Evolutionary conservation across 352 stramenopile genomes (phyloP), one percentile per base, ranked within the genome.

Genomic region (Pythium aquatile): DNA sequence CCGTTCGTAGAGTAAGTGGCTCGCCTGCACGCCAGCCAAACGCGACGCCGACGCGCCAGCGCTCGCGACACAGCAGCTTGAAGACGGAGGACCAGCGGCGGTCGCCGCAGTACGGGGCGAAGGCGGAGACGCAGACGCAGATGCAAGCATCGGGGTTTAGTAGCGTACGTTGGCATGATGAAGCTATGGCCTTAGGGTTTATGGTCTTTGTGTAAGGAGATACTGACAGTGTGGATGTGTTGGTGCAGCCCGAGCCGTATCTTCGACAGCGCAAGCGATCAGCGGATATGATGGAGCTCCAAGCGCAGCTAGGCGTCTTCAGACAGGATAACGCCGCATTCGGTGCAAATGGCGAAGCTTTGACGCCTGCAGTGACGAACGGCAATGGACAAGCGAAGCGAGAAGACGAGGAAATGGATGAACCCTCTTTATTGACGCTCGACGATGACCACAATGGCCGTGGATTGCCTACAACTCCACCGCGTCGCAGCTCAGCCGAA

Each of bases 241-340:
- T 39, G 29, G 5, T 55, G 26, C 51, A 69, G 63, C 63, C 55
- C 9, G 63, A 64, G 30, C n/a, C 63, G 49, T 55, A 20, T 37
- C 37, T 61, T 30, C 51, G 55, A 17, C 63, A 70, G 57, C 63
- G 63, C 56, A 70, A 70, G 52, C 63, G 63, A n/a, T 70, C 63
- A 0, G 63, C 63, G 2, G 63, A 70, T 47, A 65, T 70, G 63
- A 70, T 70, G 63, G 63, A 70, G 17, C 55, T 57, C 14, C 37
- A 52, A 11, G 46, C 20, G 16, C 46, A 52, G 24, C 46, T 52
- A 52, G 24, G 46, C 13, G 20, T 10, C 4, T 52, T 29, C 20
- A 24, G 7, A 24, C 28, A 35, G 48, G 14, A 55, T 1, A 13
- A n/a, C 5, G 33, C 8, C 3, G 5, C 47, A 8, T 4, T 4